A percentile compares a stretch with the other conserved stretches of the same genome.
Evolutionary conservation across 345 rosid species (phyloP).

Genomic region (Eutrema japonicum): DNA sequence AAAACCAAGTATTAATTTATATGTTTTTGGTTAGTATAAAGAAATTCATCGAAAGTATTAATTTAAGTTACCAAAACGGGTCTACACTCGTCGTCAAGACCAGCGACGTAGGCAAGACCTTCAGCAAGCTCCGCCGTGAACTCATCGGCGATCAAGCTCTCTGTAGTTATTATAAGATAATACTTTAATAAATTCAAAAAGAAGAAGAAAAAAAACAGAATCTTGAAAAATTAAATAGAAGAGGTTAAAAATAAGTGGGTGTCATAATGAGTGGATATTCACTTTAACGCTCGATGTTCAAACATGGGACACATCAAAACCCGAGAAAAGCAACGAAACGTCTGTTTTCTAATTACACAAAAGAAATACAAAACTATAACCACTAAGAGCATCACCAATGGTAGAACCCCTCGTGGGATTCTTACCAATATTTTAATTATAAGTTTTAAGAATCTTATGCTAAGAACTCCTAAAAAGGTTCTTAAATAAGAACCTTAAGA

Average conservation of each 20-base stretch:
- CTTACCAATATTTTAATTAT: too few species aligned
- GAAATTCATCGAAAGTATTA: not conserved
- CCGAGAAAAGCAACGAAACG: slow-evolving; percentile 38
- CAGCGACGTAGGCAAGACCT: slow-evolving; percentile 89
- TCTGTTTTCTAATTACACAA: slow-evolving; percentile 24
- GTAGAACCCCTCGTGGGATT: too few species aligned
- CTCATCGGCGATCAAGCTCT: slow-evolving; percentile 92
- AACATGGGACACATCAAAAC: slow-evolving; percentile 48
- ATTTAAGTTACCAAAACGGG: slow-evolving; percentile 88
- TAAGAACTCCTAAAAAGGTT: too few species aligned
- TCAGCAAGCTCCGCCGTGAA: slow-evolving; percentile 91
- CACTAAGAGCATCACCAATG: too few species aligned
- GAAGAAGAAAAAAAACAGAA: slow-evolving; percentile 31
- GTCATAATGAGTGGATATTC: slow-evolving; percentile 48
- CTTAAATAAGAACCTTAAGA: too few species aligned
- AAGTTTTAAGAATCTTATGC: too few species aligned
- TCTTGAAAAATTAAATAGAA: slow-evolving; percentile 35
- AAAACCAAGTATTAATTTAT: slow-evolving; percentile 1
- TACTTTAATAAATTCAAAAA: not conserved
- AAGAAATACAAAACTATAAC: slow-evolving; percentile 15
- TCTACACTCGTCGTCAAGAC: slow-evolving; percentile 87
- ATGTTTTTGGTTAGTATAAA: slow-evolving; percentile 3
- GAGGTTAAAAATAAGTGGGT: slow-evolving; percentile 43
- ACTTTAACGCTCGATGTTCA: slow-evolving; percentile 52
- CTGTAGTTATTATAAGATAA: slow-evolving; percentile 39